Conservation (phyloP, 2,329 filamentous ascomycete species). For the Cercospora canescens region DNA sequence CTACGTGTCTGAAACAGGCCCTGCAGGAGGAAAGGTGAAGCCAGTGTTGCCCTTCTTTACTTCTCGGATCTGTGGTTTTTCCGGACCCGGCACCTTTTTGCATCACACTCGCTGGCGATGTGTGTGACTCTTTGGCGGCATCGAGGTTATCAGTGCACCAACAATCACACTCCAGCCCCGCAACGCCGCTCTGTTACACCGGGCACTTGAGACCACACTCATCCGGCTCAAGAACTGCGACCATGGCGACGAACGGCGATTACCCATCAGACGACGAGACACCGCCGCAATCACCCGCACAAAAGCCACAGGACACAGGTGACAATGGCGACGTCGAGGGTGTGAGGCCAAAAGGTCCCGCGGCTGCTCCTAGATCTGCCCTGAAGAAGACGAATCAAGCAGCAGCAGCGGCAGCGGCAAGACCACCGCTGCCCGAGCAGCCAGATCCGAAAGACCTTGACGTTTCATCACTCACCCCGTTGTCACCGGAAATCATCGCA, state of each 20-base stretch:
- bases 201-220: not conserved
- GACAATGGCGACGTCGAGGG: conserved; percentile 69
- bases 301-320: conserved; percentile 57
- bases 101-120: not conserved
- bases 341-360: conserved; percentile 60
- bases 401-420: conserved; percentile 56
- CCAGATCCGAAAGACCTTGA: conserved; percentile 90
- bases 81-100: not conserved
- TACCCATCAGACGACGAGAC: conserved; percentile 53
- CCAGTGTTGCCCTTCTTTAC: not conserved
- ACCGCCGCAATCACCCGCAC: conserved; percentile 55
- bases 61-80: not conserved
- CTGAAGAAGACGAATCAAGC: conserved; percentile 74
- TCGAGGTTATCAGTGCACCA: not conserved
- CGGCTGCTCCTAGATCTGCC: conserved; percentile 67
- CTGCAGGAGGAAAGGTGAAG: not conserved
- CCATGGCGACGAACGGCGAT: conserved; percentile 58
- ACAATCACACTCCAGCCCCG: not conserved
- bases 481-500: conserved; percentile 95
- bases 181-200: not conserved
- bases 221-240: not conserved
- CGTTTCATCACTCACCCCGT: conserved; percentile 73
- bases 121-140: conserved; percentile 4
- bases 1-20: not conserved
- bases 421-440: conserved; percentile 78